Conservation (phyloP, 306 rosid genomes). For the Lathyrus sativus region DNA sequence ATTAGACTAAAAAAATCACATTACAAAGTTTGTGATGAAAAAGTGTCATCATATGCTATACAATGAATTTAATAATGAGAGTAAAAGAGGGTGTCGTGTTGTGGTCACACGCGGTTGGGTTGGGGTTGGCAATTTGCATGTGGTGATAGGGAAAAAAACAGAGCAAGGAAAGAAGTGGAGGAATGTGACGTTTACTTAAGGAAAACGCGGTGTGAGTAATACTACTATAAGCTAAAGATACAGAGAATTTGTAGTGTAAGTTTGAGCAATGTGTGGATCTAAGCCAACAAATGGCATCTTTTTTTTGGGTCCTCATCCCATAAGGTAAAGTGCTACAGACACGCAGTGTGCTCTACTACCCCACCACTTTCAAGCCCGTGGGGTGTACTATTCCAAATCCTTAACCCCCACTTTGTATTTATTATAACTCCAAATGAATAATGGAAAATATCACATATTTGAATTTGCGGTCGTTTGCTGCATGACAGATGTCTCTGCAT, state of each 20-base stretch:
- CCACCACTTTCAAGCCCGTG: constrained; percentile 46
- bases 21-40: background rate
- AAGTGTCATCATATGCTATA: background rate
- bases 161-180: constrained; percentile 8
- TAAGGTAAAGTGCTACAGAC: constrained; percentile 41
- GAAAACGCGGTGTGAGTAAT: constrained; percentile 31
- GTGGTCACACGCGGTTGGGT: constrained; percentile 36
- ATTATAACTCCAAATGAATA: no score
- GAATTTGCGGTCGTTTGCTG: no score
- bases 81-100: constrained; percentile 4
- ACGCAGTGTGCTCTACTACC: constrained; percentile 44
- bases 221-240: background rate
- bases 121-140: constrained; percentile 32
- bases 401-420: constrained; percentile 24
- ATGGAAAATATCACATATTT: no score
- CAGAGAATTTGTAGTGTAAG: constrained; percentile 3
- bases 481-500: no score
- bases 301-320: constrained; percentile 31
- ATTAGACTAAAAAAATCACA: background rate
- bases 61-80: background rate
- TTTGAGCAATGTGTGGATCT: constrained; percentile 34
- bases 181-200: constrained; percentile 47
- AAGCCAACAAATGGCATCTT: constrained; percentile 33
- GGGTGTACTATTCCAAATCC: constrained; percentile 43
- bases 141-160: constrained; percentile 26